Evolutionary conservation across 225 moss, liverwort and hornwort genomes (phyloP), one percentile per base, ranked within the genome.

Genomic region (Lunularia cruciata): DNA sequence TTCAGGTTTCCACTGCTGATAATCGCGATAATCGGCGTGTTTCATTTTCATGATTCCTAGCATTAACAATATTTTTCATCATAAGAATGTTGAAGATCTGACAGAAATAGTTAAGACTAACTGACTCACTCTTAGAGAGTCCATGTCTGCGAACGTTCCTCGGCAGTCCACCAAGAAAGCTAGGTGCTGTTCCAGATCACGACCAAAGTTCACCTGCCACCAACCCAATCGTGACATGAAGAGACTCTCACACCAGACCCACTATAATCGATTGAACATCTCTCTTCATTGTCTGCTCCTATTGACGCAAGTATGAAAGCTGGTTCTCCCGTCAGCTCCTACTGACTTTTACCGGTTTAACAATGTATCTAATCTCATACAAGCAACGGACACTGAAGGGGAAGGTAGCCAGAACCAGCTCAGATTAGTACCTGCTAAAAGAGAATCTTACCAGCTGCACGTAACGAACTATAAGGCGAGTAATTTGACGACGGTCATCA

Each of bases 401-500:
- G 43, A 10, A 43, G 43, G 43, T 43, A 43, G 43, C 16, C 11
- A 43, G 43, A 43, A 11, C 1, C 43, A 10, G 12, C 16, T 43
- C 43, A 2, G 43, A 11, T 10, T 43, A 42, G 43, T 16, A 43
- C 16, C 3, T 43, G 11, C 3, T 16, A 43, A 43, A 14, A 4
- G 20, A 28, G 27, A 8, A 47, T 32, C 74, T 60, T 73, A 98
- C 98, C 83, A 98, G 81, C 76, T 98, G 93, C 42, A 91, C 88
- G 40, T 89, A 91, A 55, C 93, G 98, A 65, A 84, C 83, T 47
- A 93, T 81, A 69, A 93, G 80, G 63, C 81, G 80, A 33, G 98
- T 93, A 61, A 93, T 93, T 77, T 93, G 98, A 76, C 98, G 93
- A 47, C 98, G 93, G 77, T 98, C 91, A 57, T 98, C 98, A 70